These are phyloP conservation scores for Cordyceps farinosa DNA, from an alignment of 2,329 filamentous ascomycete genomes.

Conservation along the genomic window DNA sequence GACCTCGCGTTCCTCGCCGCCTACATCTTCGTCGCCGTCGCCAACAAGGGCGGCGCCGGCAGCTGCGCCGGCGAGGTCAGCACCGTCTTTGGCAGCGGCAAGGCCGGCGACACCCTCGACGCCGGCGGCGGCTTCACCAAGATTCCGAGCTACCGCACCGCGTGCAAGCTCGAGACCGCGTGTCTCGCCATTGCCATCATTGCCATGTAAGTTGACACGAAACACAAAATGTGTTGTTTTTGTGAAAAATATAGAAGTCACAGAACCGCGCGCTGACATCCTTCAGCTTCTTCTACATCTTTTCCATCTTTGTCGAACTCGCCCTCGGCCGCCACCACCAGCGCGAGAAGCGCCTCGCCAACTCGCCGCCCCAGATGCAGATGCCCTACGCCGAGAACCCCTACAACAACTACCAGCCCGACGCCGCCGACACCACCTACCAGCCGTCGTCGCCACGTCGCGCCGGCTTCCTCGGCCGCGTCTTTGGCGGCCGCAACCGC, in stretches of 20 bases:
- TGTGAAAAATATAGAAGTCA: no score
- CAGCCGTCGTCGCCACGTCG: constrained; percentile 33
- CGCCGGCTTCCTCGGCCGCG: constrained; percentile 32
- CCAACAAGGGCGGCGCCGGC: constrained; percentile 65
- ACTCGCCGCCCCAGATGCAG: constrained; percentile 20
- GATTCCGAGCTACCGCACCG: constrained; percentile 46
- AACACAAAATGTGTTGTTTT: neutral
- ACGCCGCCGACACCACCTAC: constrained; percentile 40
- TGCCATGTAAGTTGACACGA: constrained; percentile 54
- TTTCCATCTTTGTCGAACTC: constrained; percentile 67
- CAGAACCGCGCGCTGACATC: no score
- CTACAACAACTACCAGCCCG: constrained; percentile 47
- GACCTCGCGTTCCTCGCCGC: constrained; percentile 72
- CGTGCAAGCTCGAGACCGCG: constrained; percentile 74
- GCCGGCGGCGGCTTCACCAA: constrained; percentile 44
- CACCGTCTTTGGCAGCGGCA: constrained; percentile 66
- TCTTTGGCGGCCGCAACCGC: constrained; percentile 28
- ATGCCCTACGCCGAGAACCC: constrained; percentile 12
- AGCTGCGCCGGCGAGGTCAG: constrained; percentile 59
- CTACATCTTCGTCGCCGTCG: constrained; percentile 77
- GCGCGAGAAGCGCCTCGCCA: constrained; percentile 70
- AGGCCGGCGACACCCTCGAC: constrained; percentile 48
- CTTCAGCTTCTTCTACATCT: constrained; percentile 64
- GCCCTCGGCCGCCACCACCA: constrained; percentile 67
- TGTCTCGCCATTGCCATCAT: constrained; percentile 75